phyloP scores from a whole-genome alignment of 345 rosid genomes.

The Pugionium dolabratum region DNA sequence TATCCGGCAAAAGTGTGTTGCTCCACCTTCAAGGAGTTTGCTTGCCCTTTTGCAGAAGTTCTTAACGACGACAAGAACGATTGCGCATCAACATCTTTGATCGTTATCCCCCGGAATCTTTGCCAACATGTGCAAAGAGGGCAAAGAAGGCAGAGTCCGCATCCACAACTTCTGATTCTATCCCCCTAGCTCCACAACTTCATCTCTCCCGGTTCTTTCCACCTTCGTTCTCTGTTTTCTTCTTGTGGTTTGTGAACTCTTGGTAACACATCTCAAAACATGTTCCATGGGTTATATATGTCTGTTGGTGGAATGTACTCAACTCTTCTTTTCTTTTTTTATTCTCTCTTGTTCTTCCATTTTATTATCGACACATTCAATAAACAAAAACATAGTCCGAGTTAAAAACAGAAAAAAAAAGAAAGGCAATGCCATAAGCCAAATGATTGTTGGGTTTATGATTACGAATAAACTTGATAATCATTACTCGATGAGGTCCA shows the following conservation, averaged over 20 bases:
- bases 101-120: no score
- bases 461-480: no score
- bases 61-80: background rate
- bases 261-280: conserved; percentile 11
- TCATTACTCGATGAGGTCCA: conserved; percentile 15
- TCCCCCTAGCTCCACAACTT: conserved; percentile 2
- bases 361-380: background rate
- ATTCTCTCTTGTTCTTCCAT: conserved; percentile 6
- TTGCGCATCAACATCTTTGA: background rate
- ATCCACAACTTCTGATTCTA: conserved; percentile 33
- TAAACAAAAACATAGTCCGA: conserved; percentile 2
- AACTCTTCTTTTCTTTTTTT: background rate
- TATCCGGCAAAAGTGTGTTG: background rate
- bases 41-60: background rate
- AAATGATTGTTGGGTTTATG: conserved; percentile 1
- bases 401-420: background rate
- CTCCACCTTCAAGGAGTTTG: background rate
- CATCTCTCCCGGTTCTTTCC: conserved; percentile 33
- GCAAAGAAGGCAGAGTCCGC: background rate
- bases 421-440: conserved; percentile 8
- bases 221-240: conserved; percentile 30
- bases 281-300: conserved; percentile 9
- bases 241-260: conserved; percentile 7
- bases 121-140: no score
- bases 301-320: conserved; percentile 19